Conservation (phyloP, 805 yeast species). For the Isabelozyma gotoi region DNA sequence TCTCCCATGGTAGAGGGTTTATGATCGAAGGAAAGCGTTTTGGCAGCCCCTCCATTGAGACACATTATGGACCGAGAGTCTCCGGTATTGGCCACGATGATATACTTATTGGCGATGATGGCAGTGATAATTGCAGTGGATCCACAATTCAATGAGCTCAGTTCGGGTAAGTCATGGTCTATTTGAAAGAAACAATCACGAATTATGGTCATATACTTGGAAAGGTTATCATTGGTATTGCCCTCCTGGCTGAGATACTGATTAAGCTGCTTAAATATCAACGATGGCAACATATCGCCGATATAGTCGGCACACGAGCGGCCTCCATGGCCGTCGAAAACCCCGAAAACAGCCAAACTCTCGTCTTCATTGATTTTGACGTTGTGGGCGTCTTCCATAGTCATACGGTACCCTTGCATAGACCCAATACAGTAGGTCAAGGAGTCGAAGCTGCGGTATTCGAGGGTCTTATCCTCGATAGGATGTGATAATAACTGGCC, state of each 20-base stretch:
- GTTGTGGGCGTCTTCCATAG: conserved; percentile 77
- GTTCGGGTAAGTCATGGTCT: conserved; percentile 31
- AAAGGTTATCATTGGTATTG: conserved; percentile 6
- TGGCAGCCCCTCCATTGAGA: conserved; percentile 55
- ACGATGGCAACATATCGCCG: conserved; percentile 39
- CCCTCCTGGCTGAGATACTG: neutral
- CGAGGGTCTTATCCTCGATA: conserved; percentile 63
- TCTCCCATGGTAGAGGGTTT: conserved; percentile 46
- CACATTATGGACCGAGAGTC: conserved; percentile 70
- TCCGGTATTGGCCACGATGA: conserved; percentile 70
- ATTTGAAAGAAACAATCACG: conserved; percentile 35
- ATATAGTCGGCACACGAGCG: conserved; percentile 56
- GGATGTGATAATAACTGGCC: conserved; percentile 78
- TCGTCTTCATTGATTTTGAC: conserved; percentile 47
- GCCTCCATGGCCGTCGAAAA: conserved; percentile 86
- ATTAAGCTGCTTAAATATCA: conserved; percentile 30
- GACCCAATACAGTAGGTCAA: conserved; percentile 64
- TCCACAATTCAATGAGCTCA: conserved; percentile 34
- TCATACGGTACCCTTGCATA: conserved; percentile 74
- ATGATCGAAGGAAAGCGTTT: conserved; percentile 48
- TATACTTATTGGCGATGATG: conserved; percentile 28
- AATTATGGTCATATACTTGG: conserved; percentile 18
- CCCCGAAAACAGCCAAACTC: conserved; percentile 55
- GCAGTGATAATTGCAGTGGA: conserved; percentile 39
- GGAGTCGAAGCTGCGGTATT: conserved; percentile 43